These are phyloP conservation scores for Colletotrichum cereale DNA, from an alignment of 2,329 filamentous ascomycete genomes.

Conservation along the genomic window DNA sequence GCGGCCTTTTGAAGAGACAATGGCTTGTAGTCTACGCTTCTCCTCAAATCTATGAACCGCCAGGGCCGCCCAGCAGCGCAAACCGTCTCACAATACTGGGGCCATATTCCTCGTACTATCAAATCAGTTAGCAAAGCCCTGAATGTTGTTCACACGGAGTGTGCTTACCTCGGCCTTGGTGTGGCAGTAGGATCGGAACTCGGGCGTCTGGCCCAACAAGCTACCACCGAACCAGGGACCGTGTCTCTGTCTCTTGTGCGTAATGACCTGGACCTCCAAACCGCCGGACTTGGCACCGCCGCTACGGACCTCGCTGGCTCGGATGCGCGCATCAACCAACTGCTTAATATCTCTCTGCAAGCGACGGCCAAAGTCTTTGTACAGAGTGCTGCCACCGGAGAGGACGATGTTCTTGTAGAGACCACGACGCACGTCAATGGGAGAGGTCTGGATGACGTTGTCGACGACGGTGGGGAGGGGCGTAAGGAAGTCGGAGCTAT, in stretches of 20 bases:
- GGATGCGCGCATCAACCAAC: constrained; percentile 91
- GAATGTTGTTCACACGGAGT: neutral
- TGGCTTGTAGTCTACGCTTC: constrained; percentile 19
- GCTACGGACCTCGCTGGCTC: constrained; percentile 90
- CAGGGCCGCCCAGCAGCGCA: constrained; percentile 91
- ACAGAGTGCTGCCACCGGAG: constrained; percentile 95
- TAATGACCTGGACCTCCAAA: constrained; percentile 95
- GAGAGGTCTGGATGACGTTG: constrained; percentile 95
- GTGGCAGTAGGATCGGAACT: constrained; percentile 99
- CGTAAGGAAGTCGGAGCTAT: constrained; percentile 98
- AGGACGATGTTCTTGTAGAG: constrained; percentile 99
- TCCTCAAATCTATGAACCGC: constrained; percentile 70
- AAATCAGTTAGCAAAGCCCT: constrained; percentile 34
- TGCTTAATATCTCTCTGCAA: constrained; percentile 98
- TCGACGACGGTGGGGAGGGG: constrained; percentile 95
- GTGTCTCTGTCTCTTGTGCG: constrained; percentile 96
- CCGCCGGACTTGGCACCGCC: constrained; percentile 94
- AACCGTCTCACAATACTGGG: constrained; percentile 96
- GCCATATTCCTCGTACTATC: constrained; percentile 92
- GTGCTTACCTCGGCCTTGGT: constrained; percentile 79
- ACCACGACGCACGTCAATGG: constrained; percentile 95
- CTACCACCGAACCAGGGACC: constrained; percentile 99
- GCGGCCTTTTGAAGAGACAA: constrained; percentile 17
- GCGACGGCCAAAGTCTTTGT: constrained; percentile 97
- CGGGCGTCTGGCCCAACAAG: constrained; percentile 94